These are phyloP conservation scores for Termitomyces sp. DNA, from an alignment of 768 basidiomycete species.

Conservation along the genomic window DNA sequence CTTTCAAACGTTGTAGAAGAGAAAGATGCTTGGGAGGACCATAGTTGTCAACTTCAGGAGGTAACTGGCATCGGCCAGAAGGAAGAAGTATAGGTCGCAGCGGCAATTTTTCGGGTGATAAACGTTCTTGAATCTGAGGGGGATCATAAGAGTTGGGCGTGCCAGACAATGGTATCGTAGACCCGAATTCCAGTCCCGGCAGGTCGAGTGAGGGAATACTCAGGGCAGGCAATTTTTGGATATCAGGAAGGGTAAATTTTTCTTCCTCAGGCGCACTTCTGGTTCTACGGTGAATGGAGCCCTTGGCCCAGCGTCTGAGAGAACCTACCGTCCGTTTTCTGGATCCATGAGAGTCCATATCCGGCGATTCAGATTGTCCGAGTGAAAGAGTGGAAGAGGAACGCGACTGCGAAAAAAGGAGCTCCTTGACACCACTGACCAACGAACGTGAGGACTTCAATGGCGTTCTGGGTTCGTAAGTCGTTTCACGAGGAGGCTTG, in stretches of 20 bases:
- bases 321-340: constrained; percentile 27
- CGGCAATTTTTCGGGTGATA: constrained; percentile 2
- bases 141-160: constrained; percentile 9
- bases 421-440: constrained; percentile 57
- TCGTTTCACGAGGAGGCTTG: constrained; percentile 9
- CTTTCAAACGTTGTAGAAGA: constrained; percentile 32
- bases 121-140: constrained; percentile 3
- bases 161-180: constrained; percentile 11
- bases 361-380: constrained; percentile 4
- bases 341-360: constrained; percentile 8
- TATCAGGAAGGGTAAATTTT: constrained; percentile 11
- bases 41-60: constrained; percentile 10
- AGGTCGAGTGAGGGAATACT: constrained; percentile 17
- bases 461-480: constrained; percentile 16
- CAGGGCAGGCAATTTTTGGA: constrained; percentile 14
- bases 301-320: constrained; percentile 48
- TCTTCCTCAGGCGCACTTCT: constrained; percentile 46
- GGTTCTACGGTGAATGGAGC: constrained; percentile 46
- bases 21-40: constrained; percentile 28
- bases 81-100: constrained; percentile 11
- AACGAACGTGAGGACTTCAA: constrained; percentile 42
- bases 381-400: constrained; percentile 35
- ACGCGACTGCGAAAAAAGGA: constrained; percentile 47
- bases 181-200: constrained; percentile 21
- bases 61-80: constrained; percentile 9